A percentile compares a stretch with the other conserved stretches of the same genome.
phyloP scores from a whole-genome alignment of 202 grass and related monocot species.

The Carex arenaria region DNA sequence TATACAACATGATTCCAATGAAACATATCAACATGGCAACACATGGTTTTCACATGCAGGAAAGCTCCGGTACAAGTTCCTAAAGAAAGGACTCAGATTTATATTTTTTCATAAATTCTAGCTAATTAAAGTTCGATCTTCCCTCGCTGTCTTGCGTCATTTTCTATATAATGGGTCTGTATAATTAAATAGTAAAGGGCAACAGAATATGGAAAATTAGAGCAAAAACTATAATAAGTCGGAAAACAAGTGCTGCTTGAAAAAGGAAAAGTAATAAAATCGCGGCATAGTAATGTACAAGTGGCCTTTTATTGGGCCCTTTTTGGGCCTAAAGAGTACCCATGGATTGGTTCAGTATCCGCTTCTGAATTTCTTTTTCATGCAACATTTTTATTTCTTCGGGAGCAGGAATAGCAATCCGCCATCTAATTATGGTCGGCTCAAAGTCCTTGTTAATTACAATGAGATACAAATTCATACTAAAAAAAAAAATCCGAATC shows the following conservation, averaged over 20 bases:
- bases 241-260: neutral
- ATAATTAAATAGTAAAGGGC: neutral
- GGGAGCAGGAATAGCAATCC: too few species aligned
- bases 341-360: neutral
- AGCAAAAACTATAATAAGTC: neutral
- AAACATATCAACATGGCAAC: slow-evolving; percentile 4
- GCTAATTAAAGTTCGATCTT: neutral
- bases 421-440: too few species aligned
- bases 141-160: neutral
- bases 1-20: neutral
- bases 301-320: neutral
- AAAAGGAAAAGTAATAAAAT: neutral
- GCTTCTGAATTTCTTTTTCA: too few species aligned
- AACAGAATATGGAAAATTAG: neutral
- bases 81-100: neutral
- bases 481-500: too few species aligned
- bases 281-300: neutral
- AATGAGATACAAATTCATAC: too few species aligned
- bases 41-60: slow-evolving; percentile 14
- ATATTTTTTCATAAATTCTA: neutral
- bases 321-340: neutral
- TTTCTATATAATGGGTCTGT: neutral
- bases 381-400: too few species aligned
- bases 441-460: too few species aligned
- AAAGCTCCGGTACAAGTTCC: neutral